Conservation (phyloP, 768 basidiomycete genomes). For the Panaeolus cyanescens region DNA sequence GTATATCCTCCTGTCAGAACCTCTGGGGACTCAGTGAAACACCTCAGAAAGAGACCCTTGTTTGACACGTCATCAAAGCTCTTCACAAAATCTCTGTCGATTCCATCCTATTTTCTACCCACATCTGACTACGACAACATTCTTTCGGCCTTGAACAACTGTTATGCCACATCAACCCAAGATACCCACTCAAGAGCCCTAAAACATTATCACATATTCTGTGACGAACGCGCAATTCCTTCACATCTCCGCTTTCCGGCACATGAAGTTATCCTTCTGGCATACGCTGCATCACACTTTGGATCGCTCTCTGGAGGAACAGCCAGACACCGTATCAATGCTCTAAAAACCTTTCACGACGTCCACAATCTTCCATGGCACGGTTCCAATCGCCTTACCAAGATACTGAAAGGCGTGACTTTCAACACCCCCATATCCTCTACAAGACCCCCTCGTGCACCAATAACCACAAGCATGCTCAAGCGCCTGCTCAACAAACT, state of each 20-base stretch:
- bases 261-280: constrained; percentile 24
- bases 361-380: constrained; percentile 24
- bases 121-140: too few relatives aligned
- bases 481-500: constrained; percentile 14
- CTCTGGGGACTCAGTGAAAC: too few relatives aligned
- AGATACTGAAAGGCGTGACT: constrained; percentile 22
- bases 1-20: too few relatives aligned
- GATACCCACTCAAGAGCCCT: constrained; percentile 11
- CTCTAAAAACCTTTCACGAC: constrained; percentile 34
- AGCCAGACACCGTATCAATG: constrained; percentile 21
- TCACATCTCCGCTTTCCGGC: constrained; percentile 17
- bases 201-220: constrained; percentile 17
- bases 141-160: constrained; percentile 7
- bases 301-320: constrained; percentile 21
- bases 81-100: too few relatives aligned
- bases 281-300: constrained; percentile 24
- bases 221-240: constrained; percentile 18
- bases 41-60: too few relatives aligned
- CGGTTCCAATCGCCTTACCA: constrained; percentile 16
- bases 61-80: too few relatives aligned
- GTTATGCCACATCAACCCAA: constrained; percentile 15
- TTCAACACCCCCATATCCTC: constrained; percentile 25
- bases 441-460: constrained; percentile 14
- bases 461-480: constrained; percentile 23
- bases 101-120: too few relatives aligned